Conservation (phyloP, 768 basidiomycete species). For the Lactarius trivialis region DNA sequence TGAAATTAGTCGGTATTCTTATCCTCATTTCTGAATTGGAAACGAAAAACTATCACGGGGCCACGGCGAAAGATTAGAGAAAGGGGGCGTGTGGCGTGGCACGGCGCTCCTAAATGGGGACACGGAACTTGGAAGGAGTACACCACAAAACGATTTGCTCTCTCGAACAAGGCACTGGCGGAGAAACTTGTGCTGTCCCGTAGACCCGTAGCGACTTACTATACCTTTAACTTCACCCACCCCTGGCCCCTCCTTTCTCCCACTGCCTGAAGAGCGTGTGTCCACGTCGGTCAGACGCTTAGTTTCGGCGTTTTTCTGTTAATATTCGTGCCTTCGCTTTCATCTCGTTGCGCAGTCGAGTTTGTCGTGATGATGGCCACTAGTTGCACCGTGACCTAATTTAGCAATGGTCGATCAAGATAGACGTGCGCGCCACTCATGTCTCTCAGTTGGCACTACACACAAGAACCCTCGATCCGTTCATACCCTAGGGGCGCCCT, state of each 20-base stretch:
- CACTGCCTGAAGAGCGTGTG: background rate
- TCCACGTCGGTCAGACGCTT: background rate
- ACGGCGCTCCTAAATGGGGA: slow-evolving; percentile 13
- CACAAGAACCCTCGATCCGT: background rate
- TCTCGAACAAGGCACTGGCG: background rate
- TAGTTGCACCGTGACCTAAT: too few relatives aligned
- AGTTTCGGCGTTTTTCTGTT: background rate
- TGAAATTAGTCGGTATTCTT: background rate
- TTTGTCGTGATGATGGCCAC: background rate
- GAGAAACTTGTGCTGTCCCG: background rate
- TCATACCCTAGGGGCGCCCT: background rate
- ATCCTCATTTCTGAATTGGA: background rate
- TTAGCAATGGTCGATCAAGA: background rate
- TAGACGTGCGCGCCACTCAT: background rate
- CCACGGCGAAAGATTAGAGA: slow-evolving; percentile 4
- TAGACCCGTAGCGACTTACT: background rate
- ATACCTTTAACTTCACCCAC: background rate
- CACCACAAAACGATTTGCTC: slow-evolving; percentile 3
- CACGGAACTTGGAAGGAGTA: slow-evolving; percentile 8
- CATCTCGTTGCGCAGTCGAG: background rate
- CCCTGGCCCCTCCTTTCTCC: background rate
- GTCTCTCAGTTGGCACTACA: background rate
- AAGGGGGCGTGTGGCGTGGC: slow-evolving; percentile 5
- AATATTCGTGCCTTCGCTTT: background rate
- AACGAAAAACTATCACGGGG: slow-evolving; percentile 7